phyloP scores from a whole-genome alignment of 768 basidiomycete genomes.

The Agaricus blazei region DNA sequence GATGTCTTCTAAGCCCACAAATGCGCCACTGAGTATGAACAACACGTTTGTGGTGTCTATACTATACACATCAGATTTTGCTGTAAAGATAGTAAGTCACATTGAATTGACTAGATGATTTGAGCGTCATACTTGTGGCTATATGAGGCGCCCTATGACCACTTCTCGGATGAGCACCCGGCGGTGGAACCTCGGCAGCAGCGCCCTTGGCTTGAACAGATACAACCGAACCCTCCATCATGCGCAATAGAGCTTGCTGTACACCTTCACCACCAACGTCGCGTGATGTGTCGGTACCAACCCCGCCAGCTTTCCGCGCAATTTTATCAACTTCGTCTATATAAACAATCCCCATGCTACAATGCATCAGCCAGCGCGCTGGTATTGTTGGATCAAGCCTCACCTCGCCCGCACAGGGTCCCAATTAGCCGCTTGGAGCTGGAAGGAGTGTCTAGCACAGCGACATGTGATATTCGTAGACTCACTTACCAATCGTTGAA shows the following conservation, averaged over 20 bases:
- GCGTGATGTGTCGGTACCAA: slow-evolving; percentile 62
- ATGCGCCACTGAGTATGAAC: slow-evolving; percentile 94
- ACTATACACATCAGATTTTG: slow-evolving; percentile 63
- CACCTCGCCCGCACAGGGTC: slow-evolving; percentile 85
- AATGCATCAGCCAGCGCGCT: neutral
- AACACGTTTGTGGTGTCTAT: slow-evolving; percentile 89
- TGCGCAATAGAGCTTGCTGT: slow-evolving; percentile 85
- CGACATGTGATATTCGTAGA: neutral
- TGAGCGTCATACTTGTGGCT: slow-evolving; percentile 26
- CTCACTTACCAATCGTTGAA: slow-evolving; percentile 68
- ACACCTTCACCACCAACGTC: slow-evolving; percentile 97
- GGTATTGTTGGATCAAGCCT: slow-evolving; percentile 1
- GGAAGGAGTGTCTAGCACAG: neutral
- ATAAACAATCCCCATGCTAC: slow-evolving; percentile 88
- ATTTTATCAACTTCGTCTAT: slow-evolving; percentile 98
- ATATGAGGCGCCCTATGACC: slow-evolving; percentile 45
- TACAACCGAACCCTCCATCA: slow-evolving; percentile 90
- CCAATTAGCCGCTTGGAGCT: slow-evolving; percentile 90
- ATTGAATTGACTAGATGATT: neutral
- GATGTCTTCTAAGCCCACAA: slow-evolving; percentile 84
- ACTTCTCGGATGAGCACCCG: slow-evolving; percentile 42
- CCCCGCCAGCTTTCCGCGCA: slow-evolving; percentile 51
- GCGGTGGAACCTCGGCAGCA: slow-evolving; percentile 40
- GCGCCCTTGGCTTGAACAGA: slow-evolving; percentile 74
- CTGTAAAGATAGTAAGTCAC: slow-evolving; percentile 16